Evolutionary conservation across 257 asterid species (phyloP).

Genomic region (Salvia miltiorrhiza): DNA sequence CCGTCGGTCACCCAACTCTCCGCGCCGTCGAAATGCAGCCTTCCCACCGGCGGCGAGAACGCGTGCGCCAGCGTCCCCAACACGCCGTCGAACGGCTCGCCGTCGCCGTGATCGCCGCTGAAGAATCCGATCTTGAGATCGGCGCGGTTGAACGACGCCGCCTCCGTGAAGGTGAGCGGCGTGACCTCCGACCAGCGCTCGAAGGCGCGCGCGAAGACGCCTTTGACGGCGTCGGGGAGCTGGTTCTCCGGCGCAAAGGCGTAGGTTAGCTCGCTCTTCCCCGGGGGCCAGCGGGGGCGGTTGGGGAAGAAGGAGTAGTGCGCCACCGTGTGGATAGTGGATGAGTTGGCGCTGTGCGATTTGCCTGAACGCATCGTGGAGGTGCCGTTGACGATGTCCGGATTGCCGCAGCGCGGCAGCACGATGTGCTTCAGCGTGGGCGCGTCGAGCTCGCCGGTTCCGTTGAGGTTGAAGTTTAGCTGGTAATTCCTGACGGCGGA

Average conservation of each 20-base stretch:
- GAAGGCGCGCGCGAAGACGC: constrained; percentile 62
- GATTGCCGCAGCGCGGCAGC: constrained; percentile 71
- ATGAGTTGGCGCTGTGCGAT: constrained; percentile 19
- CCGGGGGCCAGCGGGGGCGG: constrained; percentile 68
- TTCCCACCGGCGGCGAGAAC: constrained; percentile 74
- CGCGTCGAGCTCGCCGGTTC: constrained; percentile 57
- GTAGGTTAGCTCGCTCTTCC: constrained; percentile 41
- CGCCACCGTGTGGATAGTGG: constrained; percentile 46
- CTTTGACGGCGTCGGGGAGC: constrained; percentile 27
- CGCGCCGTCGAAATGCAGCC: constrained; percentile 68
- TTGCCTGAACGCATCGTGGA: constrained; percentile 48
- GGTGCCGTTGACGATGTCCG: constrained; percentile 64
- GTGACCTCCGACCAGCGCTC: constrained; percentile 89
- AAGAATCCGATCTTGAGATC: constrained; percentile 64
- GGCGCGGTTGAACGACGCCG: constrained; percentile 38
- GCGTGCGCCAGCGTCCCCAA: constrained; percentile 90
- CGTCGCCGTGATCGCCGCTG: constrained; percentile 80
- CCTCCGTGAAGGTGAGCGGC: constrained; percentile 50
- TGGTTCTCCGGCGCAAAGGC: constrained; percentile 53
- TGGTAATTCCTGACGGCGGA: constrained; percentile 62
- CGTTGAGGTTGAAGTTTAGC: constrained; percentile 63
- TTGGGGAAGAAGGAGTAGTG: constrained; percentile 74
- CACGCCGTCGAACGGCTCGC: constrained; percentile 84
- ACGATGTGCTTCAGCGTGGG: constrained; percentile 46
- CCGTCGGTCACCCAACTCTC: constrained; percentile 88